Conservation (phyloP, 352 stramenopile genomes). For the Pythium brassicae region DNA sequence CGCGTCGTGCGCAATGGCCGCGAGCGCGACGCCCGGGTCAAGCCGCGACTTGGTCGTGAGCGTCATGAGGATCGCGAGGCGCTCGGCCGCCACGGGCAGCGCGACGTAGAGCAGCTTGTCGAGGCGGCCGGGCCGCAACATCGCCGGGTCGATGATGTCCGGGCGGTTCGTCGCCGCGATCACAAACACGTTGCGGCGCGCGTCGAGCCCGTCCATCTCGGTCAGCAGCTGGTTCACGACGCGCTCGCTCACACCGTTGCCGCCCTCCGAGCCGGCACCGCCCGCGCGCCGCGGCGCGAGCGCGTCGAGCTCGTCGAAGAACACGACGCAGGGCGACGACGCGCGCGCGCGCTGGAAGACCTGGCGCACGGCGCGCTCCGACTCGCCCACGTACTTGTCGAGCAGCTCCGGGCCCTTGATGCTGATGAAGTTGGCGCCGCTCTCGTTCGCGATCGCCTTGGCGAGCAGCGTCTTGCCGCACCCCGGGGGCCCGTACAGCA, state of each 20-base stretch:
- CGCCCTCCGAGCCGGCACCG: constrained; percentile 47
- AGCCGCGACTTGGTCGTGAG: constrained; percentile 73
- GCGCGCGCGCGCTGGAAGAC: constrained; percentile 98
- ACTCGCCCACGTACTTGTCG: constrained; percentile 99
- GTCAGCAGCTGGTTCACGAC: constrained; percentile 98
- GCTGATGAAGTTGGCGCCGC: constrained; percentile 98
- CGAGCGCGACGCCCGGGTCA: constrained; percentile 79
- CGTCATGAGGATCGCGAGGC: constrained; percentile 90
- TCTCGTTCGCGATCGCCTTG: constrained; percentile 98
- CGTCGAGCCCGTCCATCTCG: constrained; percentile 98
- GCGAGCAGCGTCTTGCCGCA: constrained; percentile 99
- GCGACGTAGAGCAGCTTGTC: constrained; percentile 99
- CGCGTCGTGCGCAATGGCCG: constrained; percentile 85
- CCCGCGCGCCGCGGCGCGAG: constrained; percentile 92
- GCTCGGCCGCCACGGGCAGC: constrained; percentile 81
- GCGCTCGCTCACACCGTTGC: constrained; percentile 91
- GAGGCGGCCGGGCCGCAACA: constrained; percentile 97
- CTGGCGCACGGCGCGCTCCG: constrained; percentile 92
- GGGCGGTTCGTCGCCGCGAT: constrained; percentile 94
- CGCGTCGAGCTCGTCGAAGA: constrained; percentile 99
- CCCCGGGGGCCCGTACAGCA: constrained; percentile 97
- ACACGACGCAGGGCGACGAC: constrained; percentile 98
- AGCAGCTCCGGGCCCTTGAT: constrained; percentile 99
- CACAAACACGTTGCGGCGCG: constrained; percentile 95
- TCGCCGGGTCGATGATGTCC: constrained; percentile 99